Evolutionary conservation across 106 monocot species (phyloP).

Genomic region (Dendrobium chrysotoxum): DNA sequence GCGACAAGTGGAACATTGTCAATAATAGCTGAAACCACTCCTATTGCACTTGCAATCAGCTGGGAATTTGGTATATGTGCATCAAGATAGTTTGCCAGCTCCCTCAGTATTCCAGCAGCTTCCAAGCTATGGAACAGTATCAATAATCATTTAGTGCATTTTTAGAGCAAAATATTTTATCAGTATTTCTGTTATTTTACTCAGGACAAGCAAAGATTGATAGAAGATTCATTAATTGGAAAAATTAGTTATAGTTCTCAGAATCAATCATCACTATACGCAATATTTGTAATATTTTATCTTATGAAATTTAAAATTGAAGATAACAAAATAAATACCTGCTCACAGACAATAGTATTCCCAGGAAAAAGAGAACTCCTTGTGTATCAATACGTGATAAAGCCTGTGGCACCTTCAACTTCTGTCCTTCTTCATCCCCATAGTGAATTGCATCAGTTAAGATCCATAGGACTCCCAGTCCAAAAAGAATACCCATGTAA

Average conservation of each 20-base stretch:
- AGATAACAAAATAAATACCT: constrained; percentile 38
- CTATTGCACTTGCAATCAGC: constrained; percentile 86
- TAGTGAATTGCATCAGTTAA: constrained; percentile 97
- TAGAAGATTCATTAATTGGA: too few relatives aligned
- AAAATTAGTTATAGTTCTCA: too few relatives aligned
- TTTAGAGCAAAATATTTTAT: not conserved
- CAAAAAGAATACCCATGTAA: constrained; percentile 91
- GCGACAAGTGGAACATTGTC: constrained; percentile 98
- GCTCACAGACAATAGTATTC: constrained; percentile 85
- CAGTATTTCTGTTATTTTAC: too few relatives aligned
- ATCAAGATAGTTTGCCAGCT: constrained; percentile 94
- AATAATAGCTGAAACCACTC: constrained; percentile 80
- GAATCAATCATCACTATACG: not conserved
- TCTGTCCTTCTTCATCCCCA: constrained; percentile 85
- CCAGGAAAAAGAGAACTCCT: constrained; percentile 93
- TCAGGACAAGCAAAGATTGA: too few relatives aligned
- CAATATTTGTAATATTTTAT: not conserved
- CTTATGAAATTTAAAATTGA: not conserved
- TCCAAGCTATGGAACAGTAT: constrained; percentile 57
- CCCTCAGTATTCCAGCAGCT: constrained; percentile 87
- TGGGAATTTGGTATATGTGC: constrained; percentile 67
- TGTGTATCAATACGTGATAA: constrained; percentile 94
- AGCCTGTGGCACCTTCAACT: constrained; percentile 94
- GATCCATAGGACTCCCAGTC: constrained; percentile 92
- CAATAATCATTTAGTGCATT: not conserved